These are phyloP conservation scores for Tetrahymena elliotti DNA, from an alignment of 73 alveolate genomes.

Conservation along the genomic window DNA sequence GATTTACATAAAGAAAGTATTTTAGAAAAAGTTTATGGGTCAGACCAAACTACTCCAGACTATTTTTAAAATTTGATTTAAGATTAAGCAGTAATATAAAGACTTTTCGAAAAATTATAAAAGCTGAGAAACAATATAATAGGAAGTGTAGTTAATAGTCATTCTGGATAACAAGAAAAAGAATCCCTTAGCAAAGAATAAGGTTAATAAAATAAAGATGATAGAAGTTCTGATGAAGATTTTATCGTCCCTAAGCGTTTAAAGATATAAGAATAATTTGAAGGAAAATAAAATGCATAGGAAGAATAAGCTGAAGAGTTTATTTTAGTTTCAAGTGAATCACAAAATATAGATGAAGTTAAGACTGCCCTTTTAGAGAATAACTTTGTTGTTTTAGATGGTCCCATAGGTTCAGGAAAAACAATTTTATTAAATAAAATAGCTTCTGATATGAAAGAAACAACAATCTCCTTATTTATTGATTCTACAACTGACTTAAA, in stretches of 20 bases:
- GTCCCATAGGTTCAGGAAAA: constrained; percentile 61
- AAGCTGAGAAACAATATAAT: background rate
- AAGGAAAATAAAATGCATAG: background rate
- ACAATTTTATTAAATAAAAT: constrained; percentile 26
- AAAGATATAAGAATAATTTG: background rate
- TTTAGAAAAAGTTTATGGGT: background rate
- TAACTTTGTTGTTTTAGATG: constrained; percentile 30
- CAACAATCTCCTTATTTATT: constrained; percentile 36
- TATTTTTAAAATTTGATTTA: background rate
- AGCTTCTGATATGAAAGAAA: constrained; percentile 6
- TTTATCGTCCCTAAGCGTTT: background rate
- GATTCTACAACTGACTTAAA: constrained; percentile 71
- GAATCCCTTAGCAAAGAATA: background rate
- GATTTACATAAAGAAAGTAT: background rate
- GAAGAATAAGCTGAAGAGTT: background rate
- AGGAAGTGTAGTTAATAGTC: background rate
- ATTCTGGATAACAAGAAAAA: background rate
- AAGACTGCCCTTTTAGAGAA: background rate
- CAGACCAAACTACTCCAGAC: background rate
- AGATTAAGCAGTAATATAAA: background rate
- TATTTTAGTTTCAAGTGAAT: background rate
- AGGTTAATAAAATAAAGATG: background rate
- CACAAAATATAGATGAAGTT: background rate
- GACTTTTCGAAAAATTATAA: background rate
- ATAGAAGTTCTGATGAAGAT: background rate